Conservation (phyloP, 257 asterid species). For the Galeopsis tetrahit region DNA sequence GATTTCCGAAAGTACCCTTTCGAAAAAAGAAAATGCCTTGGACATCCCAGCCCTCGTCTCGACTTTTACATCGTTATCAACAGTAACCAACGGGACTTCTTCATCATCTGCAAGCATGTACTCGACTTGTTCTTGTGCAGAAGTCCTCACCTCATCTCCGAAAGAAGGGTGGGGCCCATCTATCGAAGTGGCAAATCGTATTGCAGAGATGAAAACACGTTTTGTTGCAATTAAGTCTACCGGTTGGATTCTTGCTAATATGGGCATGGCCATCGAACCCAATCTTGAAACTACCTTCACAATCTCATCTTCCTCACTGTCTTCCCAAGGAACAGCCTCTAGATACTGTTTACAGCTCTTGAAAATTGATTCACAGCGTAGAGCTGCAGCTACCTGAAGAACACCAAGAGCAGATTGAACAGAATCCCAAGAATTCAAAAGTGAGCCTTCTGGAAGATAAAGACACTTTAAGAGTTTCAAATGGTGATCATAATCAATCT, state of each 20-base stretch:
- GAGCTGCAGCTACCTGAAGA: conserved; percentile 49
- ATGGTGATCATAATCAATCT: conserved; percentile 43
- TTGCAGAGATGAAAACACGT: conserved; percentile 64
- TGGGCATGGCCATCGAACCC: conserved; percentile 55
- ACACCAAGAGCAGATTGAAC: conserved; percentile 51
- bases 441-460: conserved; percentile 46
- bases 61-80: conserved; percentile 59
- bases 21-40: conserved; percentile 52
- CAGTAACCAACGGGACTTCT: conserved; percentile 50
- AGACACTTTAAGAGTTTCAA: conserved; percentile 53
- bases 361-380: conserved; percentile 47
- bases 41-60: conserved; percentile 60
- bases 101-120: conserved; percentile 79
- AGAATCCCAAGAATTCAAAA: conserved; percentile 52
- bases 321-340: conserved; percentile 75
- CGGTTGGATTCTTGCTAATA: conserved; percentile 54
- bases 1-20: conserved; percentile 49
- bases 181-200: conserved; percentile 68
- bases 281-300: conserved; percentile 40
- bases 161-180: conserved; percentile 52
- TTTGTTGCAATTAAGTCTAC: conserved; percentile 52
- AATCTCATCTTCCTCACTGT: conserved; percentile 53
- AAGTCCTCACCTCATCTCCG: conserved; percentile 61
- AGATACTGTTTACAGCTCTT: conserved; percentile 53
- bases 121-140: conserved; percentile 86